Conservation (phyloP, 1,284 basidiomycete species). For the Wolfiporia cocos region DNA sequence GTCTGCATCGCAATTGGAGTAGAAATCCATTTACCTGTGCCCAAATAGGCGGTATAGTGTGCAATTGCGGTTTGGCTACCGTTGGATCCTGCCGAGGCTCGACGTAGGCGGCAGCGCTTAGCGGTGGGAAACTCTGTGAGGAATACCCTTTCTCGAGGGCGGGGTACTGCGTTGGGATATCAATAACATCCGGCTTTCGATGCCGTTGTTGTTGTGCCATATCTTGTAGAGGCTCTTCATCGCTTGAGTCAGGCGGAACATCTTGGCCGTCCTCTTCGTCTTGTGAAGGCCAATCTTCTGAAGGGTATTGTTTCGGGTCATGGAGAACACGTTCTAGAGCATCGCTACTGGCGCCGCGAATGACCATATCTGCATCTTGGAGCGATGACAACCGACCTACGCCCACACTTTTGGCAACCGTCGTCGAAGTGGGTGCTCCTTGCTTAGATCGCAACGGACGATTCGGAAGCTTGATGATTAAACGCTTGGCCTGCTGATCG, state of each 20-base stretch:
- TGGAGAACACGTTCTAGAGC: neutral
- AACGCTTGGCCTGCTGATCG: too few species aligned
- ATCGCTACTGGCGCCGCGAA: neutral
- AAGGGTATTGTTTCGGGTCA: neutral
- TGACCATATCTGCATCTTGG: neutral
- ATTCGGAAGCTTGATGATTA: neutral
- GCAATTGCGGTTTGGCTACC: constrained; percentile 1
- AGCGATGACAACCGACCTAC: neutral
- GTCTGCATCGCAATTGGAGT: too few species aligned
- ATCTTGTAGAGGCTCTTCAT: constrained; percentile 12
- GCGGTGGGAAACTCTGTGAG: neutral
- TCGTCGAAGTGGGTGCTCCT: neutral
- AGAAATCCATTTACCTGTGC: constrained; percentile 23
- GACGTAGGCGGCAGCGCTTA: neutral
- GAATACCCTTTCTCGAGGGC: neutral
- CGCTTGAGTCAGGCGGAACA: constrained; percentile 12
- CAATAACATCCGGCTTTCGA: neutral
- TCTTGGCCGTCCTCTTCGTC: constrained; percentile 6
- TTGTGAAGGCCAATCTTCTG: neutral
- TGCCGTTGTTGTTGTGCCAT: neutral
- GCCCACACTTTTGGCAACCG: neutral
- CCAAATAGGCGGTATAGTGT: constrained; percentile 26
- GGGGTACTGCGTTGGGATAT: neutral
- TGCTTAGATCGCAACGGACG: neutral
- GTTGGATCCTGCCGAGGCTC: neutral